These are phyloP conservation scores for Urostyla sp. DNA, from an alignment of 73 alveolate genomes.

Conservation along the genomic window DNA sequence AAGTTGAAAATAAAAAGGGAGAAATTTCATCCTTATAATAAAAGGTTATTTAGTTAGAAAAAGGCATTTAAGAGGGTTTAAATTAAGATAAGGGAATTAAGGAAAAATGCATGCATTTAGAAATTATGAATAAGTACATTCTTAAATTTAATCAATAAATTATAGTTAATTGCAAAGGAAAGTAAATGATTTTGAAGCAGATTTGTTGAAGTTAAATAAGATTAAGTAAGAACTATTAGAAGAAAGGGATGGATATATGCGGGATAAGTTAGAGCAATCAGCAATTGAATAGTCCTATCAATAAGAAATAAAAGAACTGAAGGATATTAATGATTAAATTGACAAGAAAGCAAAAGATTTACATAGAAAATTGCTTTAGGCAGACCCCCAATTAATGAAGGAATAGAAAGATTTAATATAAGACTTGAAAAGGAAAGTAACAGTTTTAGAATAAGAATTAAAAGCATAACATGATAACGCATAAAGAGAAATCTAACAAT, in stretches of 20 bases:
- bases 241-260: constrained; percentile 20
- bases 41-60: constrained; percentile 4
- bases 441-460: constrained; percentile 22
- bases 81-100: constrained; percentile 43
- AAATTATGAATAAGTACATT: constrained; percentile 19
- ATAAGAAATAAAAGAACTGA: constrained; percentile 17
- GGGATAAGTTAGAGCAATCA: constrained; percentile 8
- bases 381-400: constrained; percentile 38
- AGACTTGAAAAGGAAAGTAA: constrained; percentile 38
- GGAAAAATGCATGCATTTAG: constrained; percentile 25
- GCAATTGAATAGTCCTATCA: neutral
- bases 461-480: neutral
- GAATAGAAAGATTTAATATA: constrained; percentile 36
- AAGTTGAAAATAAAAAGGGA: constrained; percentile 9
- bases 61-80: constrained; percentile 20
- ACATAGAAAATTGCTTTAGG: neutral
- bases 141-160: too few relatives aligned
- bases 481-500: constrained; percentile 5
- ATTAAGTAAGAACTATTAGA: constrained; percentile 22
- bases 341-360: constrained; percentile 29
- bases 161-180: constrained; percentile 18
- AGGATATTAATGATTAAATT: constrained; percentile 37
- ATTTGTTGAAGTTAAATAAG: constrained; percentile 7
- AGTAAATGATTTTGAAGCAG: constrained; percentile 29
- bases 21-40: neutral